phyloP scores from a whole-genome alignment of 768 basidiomycete genomes.

The Boletellus emodensis region DNA sequence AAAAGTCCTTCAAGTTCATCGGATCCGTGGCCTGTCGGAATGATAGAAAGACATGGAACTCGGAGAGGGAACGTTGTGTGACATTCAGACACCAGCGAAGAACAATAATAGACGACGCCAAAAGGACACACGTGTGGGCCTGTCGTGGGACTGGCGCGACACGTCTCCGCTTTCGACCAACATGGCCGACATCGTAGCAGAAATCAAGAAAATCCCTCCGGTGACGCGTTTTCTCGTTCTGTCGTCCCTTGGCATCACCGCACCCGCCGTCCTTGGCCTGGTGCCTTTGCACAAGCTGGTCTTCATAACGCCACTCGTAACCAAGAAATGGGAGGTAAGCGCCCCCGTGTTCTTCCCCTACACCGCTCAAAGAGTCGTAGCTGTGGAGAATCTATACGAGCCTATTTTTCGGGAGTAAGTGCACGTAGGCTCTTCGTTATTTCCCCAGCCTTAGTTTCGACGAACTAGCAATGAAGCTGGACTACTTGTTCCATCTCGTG shows the following conservation, averaged over 20 bases:
- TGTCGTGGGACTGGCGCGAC: background rate
- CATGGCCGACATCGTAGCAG: conserved; percentile 51
- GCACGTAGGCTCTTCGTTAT: background rate
- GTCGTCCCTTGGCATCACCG: conserved; percentile 57
- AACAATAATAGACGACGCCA: background rate
- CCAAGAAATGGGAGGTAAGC: conserved; percentile 50
- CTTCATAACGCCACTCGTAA: conserved; percentile 47
- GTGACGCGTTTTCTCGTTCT: conserved; percentile 69
- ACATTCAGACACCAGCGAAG: too few relatives aligned
- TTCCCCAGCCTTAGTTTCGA: background rate
- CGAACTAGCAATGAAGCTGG: conserved; percentile 26
- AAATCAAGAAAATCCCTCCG: conserved; percentile 78
- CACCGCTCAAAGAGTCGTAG: conserved; percentile 33
- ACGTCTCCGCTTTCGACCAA: background rate
- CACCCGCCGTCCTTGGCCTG: conserved; percentile 53
- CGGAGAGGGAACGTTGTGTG: background rate
- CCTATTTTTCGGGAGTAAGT: conserved; percentile 67
- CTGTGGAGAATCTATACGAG: conserved; percentile 71
- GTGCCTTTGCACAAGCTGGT: conserved; percentile 51
- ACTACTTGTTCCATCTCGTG: conserved; percentile 39
- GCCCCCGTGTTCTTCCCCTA: background rate
- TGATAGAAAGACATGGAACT: conserved; percentile 5
- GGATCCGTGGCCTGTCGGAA: background rate
- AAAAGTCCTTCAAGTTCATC: conserved; percentile 14
- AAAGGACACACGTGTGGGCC: background rate